phyloP scores from a whole-genome alignment of 108 stramenopile species.

The Cyclotella baltica region DNA sequence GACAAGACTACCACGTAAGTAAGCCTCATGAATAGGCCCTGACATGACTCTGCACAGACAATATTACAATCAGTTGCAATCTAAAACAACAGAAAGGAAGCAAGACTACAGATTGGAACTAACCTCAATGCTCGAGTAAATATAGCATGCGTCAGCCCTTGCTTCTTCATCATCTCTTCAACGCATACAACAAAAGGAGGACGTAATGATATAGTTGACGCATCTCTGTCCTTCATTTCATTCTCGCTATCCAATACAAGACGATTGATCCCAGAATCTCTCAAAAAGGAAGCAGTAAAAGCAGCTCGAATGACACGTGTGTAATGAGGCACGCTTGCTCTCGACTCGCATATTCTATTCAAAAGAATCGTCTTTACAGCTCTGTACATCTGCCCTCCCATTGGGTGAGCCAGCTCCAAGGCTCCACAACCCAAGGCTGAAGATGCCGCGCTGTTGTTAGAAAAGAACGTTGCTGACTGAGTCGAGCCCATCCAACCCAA shows the following conservation, averaged over 20 bases:
- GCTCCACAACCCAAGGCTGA: constrained; percentile 87
- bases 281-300: constrained; percentile 80
- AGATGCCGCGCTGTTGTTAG: constrained; percentile 81
- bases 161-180: constrained; percentile 83
- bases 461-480: constrained; percentile 76
- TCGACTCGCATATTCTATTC: constrained; percentile 66
- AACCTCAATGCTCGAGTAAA: constrained; percentile 76
- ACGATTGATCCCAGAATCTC: constrained; percentile 68
- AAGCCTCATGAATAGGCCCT: constrained; percentile 77
- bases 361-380: constrained; percentile 74
- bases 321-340: constrained; percentile 80
- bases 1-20: constrained; percentile 80
- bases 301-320: constrained; percentile 80
- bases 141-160: constrained; percentile 79
- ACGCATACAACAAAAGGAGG: constrained; percentile 85
- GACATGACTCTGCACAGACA: constrained; percentile 60
- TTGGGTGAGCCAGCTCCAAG: constrained; percentile 81
- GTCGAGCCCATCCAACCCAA: constrained; percentile 88
- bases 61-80: not conserved
- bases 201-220: constrained; percentile 28
- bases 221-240: constrained; percentile 23
- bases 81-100: not conserved
- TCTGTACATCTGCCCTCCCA: constrained; percentile 83
- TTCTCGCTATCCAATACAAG: constrained; percentile 37
- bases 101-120: constrained; percentile 1